These are phyloP conservation scores for Geotrichum citri-aurantii DNA, from an alignment of 1,139 yeast species.

Conservation along the genomic window DNA sequence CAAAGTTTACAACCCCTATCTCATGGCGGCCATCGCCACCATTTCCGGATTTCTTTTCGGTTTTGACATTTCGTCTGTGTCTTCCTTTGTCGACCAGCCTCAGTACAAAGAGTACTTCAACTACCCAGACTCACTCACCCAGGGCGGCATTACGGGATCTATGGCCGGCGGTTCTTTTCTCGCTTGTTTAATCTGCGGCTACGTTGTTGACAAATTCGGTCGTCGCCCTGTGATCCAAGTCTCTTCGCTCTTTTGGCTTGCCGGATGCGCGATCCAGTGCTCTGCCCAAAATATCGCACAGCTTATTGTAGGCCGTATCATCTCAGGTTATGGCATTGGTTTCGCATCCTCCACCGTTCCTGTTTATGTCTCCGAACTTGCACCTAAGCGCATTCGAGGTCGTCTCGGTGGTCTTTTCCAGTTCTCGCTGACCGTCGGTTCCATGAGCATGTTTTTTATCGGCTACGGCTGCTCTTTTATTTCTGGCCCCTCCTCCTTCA, in stretches of 20 bases:
- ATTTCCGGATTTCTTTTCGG: slow-evolving; percentile 96
- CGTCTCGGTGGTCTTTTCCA: slow-evolving; percentile 61
- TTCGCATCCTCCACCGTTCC: slow-evolving; percentile 67
- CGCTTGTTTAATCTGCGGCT: slow-evolving; percentile 36
- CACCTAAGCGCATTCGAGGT: slow-evolving; percentile 63
- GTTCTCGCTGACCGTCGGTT: slow-evolving; percentile 65
- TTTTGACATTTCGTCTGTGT: slow-evolving; percentile 87
- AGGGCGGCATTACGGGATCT: slow-evolving; percentile 91
- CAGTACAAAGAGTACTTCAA: slow-evolving; percentile 43
- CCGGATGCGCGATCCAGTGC: slow-evolving; percentile 81
- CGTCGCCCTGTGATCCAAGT: slow-evolving; percentile 69
- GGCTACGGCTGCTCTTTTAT: slow-evolving; percentile 55
- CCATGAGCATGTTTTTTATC: slow-evolving; percentile 52
- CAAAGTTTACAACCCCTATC: slow-evolving; percentile 36
- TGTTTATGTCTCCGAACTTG: slow-evolving; percentile 67
- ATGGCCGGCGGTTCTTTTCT: slow-evolving; percentile 85
- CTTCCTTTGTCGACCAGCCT: slow-evolving; percentile 76
- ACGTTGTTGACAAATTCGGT: slow-evolving; percentile 64
- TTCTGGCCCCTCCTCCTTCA: slow-evolving; percentile 48
- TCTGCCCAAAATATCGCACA: slow-evolving; percentile 73
- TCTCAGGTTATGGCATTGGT: slow-evolving; percentile 68
- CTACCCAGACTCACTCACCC: slow-evolving; percentile 43
- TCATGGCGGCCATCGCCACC: slow-evolving; percentile 51
- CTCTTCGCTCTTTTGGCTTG: slow-evolving; percentile 66
- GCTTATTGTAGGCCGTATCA: slow-evolving; percentile 53